Base-by-base conservation (phyloP, 805 yeast species). In the Metschnikowia kofuensis region DNA sequence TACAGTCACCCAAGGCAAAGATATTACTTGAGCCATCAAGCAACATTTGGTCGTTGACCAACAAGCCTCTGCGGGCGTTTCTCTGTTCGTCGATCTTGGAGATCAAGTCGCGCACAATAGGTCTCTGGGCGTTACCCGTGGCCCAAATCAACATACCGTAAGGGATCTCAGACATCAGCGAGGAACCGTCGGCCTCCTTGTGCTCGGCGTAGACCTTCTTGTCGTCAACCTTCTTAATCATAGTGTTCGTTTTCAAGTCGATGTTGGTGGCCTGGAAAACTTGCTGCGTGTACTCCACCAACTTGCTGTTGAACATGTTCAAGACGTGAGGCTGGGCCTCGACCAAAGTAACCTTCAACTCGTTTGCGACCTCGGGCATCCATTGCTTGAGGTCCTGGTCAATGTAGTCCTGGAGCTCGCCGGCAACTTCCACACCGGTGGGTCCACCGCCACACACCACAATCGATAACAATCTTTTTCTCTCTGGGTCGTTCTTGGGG, bases 371-470 rank as follows among this genome's bases (percentile, higher is more conserved):
- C 61, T 79, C 85, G 38, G 97, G 97, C 73, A 88, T 85, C 90
- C 95, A 88, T 71, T 85, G 87, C 61, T 75, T 72, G 70, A 91
- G 78, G 70, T 91, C 98, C 69, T 91, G 95, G 68, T 87, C 90
- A 54, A 90, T 87, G 71, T 88, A 92, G 70, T 91, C 98, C 73
- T 87, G 95, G 60, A 91, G 75, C 72, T 92, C 97, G 63, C 96
- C 98, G 58, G 97, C 97, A 61, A 90, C 87, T 74, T 90, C 97
- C 54, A 91, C 97, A 75, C 98, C 98, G 39, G 98, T 91, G 66
- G 98, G 97, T 56, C 98, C 98, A 71, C 97, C 98, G 63, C 98
- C 98, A 58, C 94, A 95, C 54, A 92, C 96, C 54, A 92, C 92
- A 60, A 90, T 84, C 54, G 85, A 86, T 66, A 91, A 79, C 61